Base-by-base conservation (phyloP, 345 rosid genomes). In the Aquilaria malaccensis region DNA sequence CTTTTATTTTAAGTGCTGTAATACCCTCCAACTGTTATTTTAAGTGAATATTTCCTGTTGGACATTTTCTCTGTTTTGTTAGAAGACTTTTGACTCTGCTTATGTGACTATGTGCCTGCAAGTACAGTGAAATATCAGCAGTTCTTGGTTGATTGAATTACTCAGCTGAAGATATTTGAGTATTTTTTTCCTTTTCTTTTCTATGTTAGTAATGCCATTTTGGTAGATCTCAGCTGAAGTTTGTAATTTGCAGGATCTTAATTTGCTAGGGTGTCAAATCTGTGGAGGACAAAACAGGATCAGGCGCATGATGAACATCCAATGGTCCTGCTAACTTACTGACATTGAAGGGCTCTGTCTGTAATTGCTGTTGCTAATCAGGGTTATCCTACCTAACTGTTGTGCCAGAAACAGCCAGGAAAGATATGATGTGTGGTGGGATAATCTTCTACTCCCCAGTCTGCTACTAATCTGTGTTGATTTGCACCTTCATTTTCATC, bases 241-340 rank as follows among this genome's bases (percentile, higher is more conserved):
- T 73, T 69, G 67, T 61, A 58, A 67, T 55, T 69, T 63, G 72
- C 81, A 69, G 84, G 80, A 59, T 56, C 63, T 14, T 57, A 57
- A 29, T 55, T 50, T 67, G 61, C 58, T 66, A 13, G 43, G 30
- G 54, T 54, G 71, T 54, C 43, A 6, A 9, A 55, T 58, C 33
- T 74, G 63, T 55, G 50, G 52, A 51, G 58, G 49, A 12, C 49
- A 43, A 60, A 65, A 43, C 43, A 37, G 43, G 43, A 37, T 37
- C 7, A 37, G 43, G 43, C 7, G 43, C 43, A 22, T 22, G 22
- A 59, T 55, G 13, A 53, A 59, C 4, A 10, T 47, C 33, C 52
- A 61, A 56, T 49, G 49, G 30, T 70, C 49, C 56, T 33, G 68
- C 59, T 62, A 67, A 65, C 67, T 77, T 46, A 52, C 49, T 1